Evolutionary conservation across 164 flowering plant genomes (phyloP), one percentile per base, ranked within the genome.

Genomic region (Chimonanthus salicifolius): DNA sequence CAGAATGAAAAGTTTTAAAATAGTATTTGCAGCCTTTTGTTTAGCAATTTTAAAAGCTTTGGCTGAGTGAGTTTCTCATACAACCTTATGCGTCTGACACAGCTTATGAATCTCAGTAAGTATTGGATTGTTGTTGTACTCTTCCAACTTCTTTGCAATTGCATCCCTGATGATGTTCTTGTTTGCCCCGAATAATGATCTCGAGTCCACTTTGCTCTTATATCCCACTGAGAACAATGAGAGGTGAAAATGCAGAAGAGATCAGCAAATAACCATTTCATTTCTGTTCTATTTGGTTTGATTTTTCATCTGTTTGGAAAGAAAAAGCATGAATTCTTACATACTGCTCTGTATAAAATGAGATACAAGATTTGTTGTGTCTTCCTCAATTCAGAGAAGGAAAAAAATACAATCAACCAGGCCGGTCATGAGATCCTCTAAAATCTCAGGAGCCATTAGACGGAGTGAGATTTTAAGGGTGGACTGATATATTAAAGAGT

Each of bases 171-270:
- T 48, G 43, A 77, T 49, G 68, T 79, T 80, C 9, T 77, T 63
- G 81, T 83, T 86, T n/a, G 82, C 66, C 69, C 83, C 84, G 63
- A 82, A 67, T 46, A 85, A 74, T 13, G 84, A 82, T 33, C 33
- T 33, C 2, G 86, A 80, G 71, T 84, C 87, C 69, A 79, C 79
- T 79, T 72, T 88, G 79, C 76, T 77, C 81, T 78, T 88, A 77
- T 82, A 81, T 62, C 88, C 89, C 89, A 87, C 91, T 88, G 80
- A 43, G 64, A 76, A 67, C 15, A 47, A 13, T 51, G 60, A 60
- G 44, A 8, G 65, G 2, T 46, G 21, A 4, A 62, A 63, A 33
- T 2, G 5, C 33, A 69, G 46, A 66, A 16, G 10, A 13, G 1
- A 45, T 46, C 48, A 33, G 33, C 0, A 33, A 33, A 33, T 33